Evolutionary conservation across 352 stramenopile species (phyloP), one percentile per base, ranked within the genome.

Genomic region (Globisporangium splendens): DNA sequence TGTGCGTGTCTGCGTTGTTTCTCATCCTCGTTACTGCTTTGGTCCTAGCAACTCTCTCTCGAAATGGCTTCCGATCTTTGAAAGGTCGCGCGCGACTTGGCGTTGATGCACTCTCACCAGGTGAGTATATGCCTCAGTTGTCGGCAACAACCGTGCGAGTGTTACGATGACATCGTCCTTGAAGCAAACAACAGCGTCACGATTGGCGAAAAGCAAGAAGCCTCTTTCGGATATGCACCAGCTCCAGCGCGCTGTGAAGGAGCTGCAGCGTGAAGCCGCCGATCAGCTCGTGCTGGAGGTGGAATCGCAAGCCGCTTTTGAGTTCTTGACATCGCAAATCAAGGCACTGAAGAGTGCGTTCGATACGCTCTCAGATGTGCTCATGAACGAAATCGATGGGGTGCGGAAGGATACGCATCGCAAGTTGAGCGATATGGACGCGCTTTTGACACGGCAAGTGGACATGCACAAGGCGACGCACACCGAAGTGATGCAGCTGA

Each of bases 151-250:
- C 24, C 17, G 15, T 13, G 46, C 42, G 10, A 84, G 81, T 73
- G 35, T 59, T 72, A 33, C 28, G 4, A 79, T 83, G 69, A 77
- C 75, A 20, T 59, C 73, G 28, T 62, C 76, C 33, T 61, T 76
- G 38, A 82, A 79, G 56, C 66, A 81, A 39, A 71, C 70, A 33
- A 93, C 80, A 12, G 70, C 66, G n/a, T 75, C 80, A 24, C 73
- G 73, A 24, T 50, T 83, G n/a, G 83, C 79, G 12, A 93, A 93
- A 68, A 77, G 68, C 0, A 91, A 91, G 63, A 91, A 91, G 62
- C 84, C 81, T 3, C 61, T 93, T 10, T 89, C 78, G 3, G 84
- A 91, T 24, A 84, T 91, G 77, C 82, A 93, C 56, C 83, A 93
- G 54, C 63, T 93, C 7, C 84, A 89, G 53, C 77, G 79, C 18